Conservation (phyloP, 2,329 filamentous ascomycete genomes). For the Chaetomium sp. region DNA sequence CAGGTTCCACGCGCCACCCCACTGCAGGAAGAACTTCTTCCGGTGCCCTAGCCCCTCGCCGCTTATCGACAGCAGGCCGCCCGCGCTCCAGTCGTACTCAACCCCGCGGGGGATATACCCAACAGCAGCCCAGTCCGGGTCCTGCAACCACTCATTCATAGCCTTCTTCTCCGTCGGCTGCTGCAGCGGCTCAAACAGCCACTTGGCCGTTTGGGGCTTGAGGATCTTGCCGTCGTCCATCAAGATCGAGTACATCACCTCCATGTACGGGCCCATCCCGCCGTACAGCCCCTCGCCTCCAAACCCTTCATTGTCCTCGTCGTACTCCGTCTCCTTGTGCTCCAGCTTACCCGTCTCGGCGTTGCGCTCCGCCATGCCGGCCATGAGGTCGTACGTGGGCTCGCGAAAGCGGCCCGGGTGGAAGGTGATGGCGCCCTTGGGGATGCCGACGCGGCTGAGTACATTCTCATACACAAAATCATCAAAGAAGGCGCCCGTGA, state of each 20-base stretch:
- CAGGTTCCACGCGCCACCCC: slow-evolving; percentile 36
- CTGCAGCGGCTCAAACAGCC: slow-evolving; percentile 35
- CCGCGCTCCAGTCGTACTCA: slow-evolving; percentile 36
- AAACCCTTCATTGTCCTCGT: slow-evolving; percentile 27
- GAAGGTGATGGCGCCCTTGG: slow-evolving; percentile 31
- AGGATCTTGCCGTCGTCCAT: slow-evolving; percentile 35
- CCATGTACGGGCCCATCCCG: slow-evolving; percentile 31
- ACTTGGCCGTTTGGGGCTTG: slow-evolving; percentile 15
- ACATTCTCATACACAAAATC: slow-evolving; percentile 34
- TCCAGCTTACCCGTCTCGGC: slow-evolving; percentile 7
- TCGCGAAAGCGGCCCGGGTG: slow-evolving; percentile 27
- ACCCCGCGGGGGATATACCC: slow-evolving; percentile 28
- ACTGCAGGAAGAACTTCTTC: slow-evolving; percentile 34
- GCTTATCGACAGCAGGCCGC: slow-evolving; percentile 33
- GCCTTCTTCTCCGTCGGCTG: slow-evolving; percentile 18
- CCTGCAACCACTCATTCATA: slow-evolving; percentile 27
- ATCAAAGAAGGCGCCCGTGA: slow-evolving; percentile 34
- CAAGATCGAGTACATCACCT: slow-evolving; percentile 34
- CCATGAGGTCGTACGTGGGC: slow-evolving; percentile 2
- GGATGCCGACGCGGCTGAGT: slow-evolving; percentile 30
- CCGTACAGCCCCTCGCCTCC: slow-evolving; percentile 37
- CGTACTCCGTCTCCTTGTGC: slow-evolving; percentile 8
- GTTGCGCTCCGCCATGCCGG: slow-evolving; percentile 20
- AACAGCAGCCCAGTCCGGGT: slow-evolving; percentile 36
- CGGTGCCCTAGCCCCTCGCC: slow-evolving; percentile 23